These are phyloP conservation scores for Puccinia hordei DNA, from an alignment of 1,284 basidiomycete genomes.

Conservation along the genomic window DNA sequence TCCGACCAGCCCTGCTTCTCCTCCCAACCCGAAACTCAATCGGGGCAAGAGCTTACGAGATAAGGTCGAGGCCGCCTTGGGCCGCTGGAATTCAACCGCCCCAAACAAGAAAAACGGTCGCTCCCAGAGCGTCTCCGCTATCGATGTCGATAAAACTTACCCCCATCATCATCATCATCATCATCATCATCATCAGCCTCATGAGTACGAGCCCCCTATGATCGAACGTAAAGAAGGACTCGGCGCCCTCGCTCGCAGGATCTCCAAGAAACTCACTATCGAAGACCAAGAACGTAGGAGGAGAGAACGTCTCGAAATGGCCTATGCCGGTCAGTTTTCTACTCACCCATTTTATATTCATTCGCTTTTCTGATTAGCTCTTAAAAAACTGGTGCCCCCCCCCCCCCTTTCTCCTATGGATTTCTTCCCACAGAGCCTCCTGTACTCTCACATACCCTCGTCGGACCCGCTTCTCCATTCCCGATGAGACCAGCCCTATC, in stretches of 20 bases:
- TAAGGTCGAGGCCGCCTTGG: constrained; percentile 37
- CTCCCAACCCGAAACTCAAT: constrained; percentile 5
- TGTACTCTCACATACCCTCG: constrained; percentile 38
- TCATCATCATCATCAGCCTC: background rate
- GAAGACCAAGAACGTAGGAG: constrained; percentile 30
- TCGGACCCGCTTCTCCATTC: constrained; percentile 44
- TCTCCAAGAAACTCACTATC: constrained; percentile 35
- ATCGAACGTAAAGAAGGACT: constrained; percentile 27
- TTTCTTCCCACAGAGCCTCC: constrained; percentile 27
- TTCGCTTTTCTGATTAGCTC: too few relatives aligned
- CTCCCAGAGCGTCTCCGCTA: constrained; percentile 26
- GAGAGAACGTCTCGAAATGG: constrained; percentile 8
- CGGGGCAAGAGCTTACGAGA: constrained; percentile 40
- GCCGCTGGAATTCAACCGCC: background rate
- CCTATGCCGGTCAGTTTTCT: constrained; percentile 44
- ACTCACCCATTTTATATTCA: too few relatives aligned
- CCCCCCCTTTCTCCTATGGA: background rate
- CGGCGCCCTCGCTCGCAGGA: constrained; percentile 30
- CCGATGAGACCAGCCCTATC: constrained; percentile 42
- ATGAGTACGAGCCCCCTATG: background rate
- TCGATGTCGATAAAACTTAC: background rate
- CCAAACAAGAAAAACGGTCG: background rate
- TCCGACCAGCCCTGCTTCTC: background rate
- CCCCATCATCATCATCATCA: background rate
- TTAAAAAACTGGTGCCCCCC: too few relatives aligned